Conservation (phyloP, 2,329 filamentous ascomycete species). For the Truncatella angustata region DNA sequence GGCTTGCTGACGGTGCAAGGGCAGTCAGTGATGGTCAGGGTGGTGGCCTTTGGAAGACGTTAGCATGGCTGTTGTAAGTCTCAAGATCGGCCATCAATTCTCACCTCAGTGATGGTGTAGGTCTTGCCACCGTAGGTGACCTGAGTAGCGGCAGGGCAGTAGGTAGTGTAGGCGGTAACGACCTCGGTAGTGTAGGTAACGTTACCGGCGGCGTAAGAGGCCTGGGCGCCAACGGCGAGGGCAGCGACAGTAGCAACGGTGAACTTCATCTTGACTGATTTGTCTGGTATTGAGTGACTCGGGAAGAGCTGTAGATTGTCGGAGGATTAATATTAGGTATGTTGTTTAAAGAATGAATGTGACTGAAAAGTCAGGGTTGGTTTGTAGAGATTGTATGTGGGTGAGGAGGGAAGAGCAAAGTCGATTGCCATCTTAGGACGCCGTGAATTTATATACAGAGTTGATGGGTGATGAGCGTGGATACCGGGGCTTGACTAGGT, state of each 20-base stretch:
- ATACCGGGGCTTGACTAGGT: constrained; percentile 11
- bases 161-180: constrained; percentile 66
- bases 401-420: constrained; percentile 41
- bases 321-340: constrained; percentile 22
- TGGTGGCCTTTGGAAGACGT: constrained; percentile 52
- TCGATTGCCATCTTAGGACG: constrained; percentile 36
- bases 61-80: constrained; percentile 18
- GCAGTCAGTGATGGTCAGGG: constrained; percentile 70
- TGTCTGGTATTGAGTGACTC: constrained; percentile 39
- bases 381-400: constrained; percentile 47
- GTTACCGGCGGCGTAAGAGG: constrained; percentile 33
- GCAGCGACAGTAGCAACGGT: constrained; percentile 51
- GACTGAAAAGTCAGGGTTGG: constrained; percentile 54
- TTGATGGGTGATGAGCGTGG: constrained; percentile 1
- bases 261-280: constrained; percentile 66
- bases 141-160: constrained; percentile 66
- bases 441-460: constrained; percentile 47
- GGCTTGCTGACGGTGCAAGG: constrained; percentile 66
- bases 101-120: constrained; percentile 66
- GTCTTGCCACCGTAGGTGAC: constrained; percentile 64
- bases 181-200: constrained; percentile 65
- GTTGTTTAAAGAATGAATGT: constrained; percentile 54
- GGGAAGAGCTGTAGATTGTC: constrained; percentile 27
- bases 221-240: constrained; percentile 46
- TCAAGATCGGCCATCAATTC: constrained; percentile 16